Percentiles rank a stretch among this genome's conserved stretches.
phyloP scores from a whole-genome alignment of 371 early-diverging fungal genomes.

The Rhizomucor miehei region DNA sequence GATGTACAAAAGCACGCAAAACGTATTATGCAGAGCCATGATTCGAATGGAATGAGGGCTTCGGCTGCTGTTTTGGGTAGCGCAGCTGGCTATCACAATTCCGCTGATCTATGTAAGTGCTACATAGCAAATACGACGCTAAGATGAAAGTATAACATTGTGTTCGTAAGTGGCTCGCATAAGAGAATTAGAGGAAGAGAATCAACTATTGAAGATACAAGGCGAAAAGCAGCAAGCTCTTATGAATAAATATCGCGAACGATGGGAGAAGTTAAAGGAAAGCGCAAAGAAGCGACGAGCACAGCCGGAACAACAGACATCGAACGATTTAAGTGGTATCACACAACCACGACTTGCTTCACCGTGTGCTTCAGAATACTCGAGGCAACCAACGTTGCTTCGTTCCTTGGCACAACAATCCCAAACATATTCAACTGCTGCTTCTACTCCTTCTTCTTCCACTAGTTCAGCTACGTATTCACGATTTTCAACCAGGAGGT shows the following conservation, averaged over 20 bases:
- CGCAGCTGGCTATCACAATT: neutral
- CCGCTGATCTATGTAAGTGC: slow-evolving; percentile 5
- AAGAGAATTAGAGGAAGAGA: slow-evolving; percentile 58
- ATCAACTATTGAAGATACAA: slow-evolving; percentile 43
- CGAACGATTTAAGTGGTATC: slow-evolving; percentile 5
- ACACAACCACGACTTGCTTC: neutral
- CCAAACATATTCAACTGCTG: too few species aligned
- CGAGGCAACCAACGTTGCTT: slow-evolving; percentile 11
- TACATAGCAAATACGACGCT: slow-evolving; percentile 9
- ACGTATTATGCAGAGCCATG: slow-evolving; percentile 42
- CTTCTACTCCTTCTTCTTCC: slow-evolving; percentile 1
- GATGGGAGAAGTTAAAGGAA: slow-evolving; percentile 89
- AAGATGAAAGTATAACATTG: slow-evolving; percentile 1
- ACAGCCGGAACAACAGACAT: slow-evolving; percentile 13
- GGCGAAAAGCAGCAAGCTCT: slow-evolving; percentile 51
- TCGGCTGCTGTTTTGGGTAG: slow-evolving; percentile 13
- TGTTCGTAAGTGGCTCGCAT: slow-evolving; percentile 31
- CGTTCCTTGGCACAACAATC: slow-evolving; percentile 24
- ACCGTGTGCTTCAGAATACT: slow-evolving; percentile 10
- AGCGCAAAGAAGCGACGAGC: slow-evolving; percentile 69
- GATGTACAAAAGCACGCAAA: slow-evolving; percentile 73
- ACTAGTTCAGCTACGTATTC: neutral
- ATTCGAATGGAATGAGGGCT: slow-evolving; percentile 18
- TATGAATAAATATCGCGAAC: slow-evolving; percentile 75
- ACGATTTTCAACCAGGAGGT: neutral